Evolutionary conservation across 2,329 filamentous ascomycete species (phyloP).

Genomic region (Coleophoma cylindrospora): DNA sequence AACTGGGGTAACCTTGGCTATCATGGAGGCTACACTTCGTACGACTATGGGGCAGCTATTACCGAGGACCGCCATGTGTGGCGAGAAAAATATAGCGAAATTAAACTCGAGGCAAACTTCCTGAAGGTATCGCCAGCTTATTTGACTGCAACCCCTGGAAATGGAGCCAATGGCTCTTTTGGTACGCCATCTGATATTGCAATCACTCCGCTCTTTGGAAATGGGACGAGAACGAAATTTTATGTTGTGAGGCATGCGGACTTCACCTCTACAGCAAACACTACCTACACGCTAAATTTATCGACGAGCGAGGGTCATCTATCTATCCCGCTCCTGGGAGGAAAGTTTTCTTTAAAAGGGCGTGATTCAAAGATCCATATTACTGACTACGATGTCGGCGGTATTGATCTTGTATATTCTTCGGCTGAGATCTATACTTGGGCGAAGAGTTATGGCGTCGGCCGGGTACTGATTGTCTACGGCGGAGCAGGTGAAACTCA

Average conservation of each 20-base stretch:
- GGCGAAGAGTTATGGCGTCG: constrained; percentile 49
- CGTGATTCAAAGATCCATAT: constrained; percentile 63
- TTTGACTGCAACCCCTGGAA: constrained; percentile 5
- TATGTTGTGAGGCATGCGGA: constrained; percentile 62
- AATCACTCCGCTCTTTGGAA: constrained; percentile 53
- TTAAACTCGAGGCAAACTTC: constrained; percentile 16
- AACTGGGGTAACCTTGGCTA: constrained; percentile 78
- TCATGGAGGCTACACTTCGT: constrained; percentile 50
- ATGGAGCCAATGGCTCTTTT: constrained; percentile 46
- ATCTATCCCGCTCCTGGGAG: constrained; percentile 52
- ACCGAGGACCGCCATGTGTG: constrained; percentile 9
- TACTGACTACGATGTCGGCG: constrained; percentile 57
- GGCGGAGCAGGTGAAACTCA: constrained; percentile 54
- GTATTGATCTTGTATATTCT: constrained; percentile 54
- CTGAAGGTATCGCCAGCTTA: constrained; percentile 14
- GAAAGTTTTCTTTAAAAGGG: constrained; percentile 48
- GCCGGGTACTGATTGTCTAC: constrained; percentile 57
- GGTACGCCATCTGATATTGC: constrained; percentile 56
- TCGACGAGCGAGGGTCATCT: constrained; percentile 49
- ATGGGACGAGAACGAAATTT: constrained; percentile 47
- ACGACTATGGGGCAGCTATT: constrained; percentile 32
- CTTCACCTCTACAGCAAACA: constrained; percentile 51
- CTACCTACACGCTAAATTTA: constrained; percentile 57
- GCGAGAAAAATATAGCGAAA: constrained; percentile 14
- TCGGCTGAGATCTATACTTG: constrained; percentile 64